These are phyloP conservation scores for Collybia mongolica DNA, from an alignment of 768 basidiomycete species.

Conservation along the genomic window DNA sequence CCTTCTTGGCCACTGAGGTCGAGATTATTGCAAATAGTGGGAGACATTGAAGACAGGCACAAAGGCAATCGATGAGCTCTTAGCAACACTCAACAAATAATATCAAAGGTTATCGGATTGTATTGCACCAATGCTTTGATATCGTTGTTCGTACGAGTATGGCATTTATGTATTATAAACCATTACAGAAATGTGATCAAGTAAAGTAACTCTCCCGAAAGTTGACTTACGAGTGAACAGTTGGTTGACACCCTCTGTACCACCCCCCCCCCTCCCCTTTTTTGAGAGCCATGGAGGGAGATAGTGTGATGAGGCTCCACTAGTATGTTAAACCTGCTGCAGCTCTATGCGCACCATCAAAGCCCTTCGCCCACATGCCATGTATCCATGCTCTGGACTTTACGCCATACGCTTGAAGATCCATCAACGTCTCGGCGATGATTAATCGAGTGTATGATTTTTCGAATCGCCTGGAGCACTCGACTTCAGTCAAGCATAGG, in stretches of 20 bases:
- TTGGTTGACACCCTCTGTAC: too few relatives aligned
- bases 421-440: constrained; percentile 61
- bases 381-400: constrained; percentile 63
- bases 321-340: constrained; percentile 60
- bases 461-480: constrained; percentile 53
- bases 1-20: background rate
- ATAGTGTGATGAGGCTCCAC: background rate
- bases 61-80: constrained; percentile 49
- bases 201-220: too few relatives aligned
- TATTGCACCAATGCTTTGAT: background rate
- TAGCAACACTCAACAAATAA: constrained; percentile 35
- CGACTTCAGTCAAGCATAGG: constrained; percentile 4
- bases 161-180: background rate
- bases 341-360: constrained; percentile 67
- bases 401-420: constrained; percentile 54
- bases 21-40: constrained; percentile 43
- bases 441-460: constrained; percentile 48
- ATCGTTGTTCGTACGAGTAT: constrained; percentile 1
- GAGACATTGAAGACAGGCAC: constrained; percentile 44
- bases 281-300: too few relatives aligned
- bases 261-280: too few relatives aligned
- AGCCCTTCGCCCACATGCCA: constrained; percentile 57
- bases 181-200: too few relatives aligned
- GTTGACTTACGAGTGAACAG: too few relatives aligned
- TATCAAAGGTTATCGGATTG: constrained; percentile 1